Conservation (phyloP, 306 rosid genomes). For the Corylus heterophylla region DNA sequence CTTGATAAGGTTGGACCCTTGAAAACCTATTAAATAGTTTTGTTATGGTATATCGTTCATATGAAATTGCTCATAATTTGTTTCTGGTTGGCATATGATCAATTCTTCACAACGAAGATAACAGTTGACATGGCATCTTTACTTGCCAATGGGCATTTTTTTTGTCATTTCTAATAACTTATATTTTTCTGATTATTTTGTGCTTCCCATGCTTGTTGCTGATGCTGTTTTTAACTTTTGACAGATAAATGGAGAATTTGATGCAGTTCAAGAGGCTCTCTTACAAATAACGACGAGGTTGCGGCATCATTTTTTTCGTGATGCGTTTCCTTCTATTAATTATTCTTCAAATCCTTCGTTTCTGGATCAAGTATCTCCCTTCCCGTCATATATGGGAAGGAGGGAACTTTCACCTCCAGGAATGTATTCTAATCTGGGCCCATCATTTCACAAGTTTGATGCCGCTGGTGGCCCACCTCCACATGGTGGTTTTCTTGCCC, state of each 20-base stretch:
- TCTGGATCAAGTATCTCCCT: conserved; percentile 67
- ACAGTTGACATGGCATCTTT: conserved; percentile 14
- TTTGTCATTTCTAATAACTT: not conserved
- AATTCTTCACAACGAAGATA: conserved; percentile 13
- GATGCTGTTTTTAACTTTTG: conserved; percentile 28
- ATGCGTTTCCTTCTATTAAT: conserved; percentile 67
- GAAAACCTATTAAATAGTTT: conserved; percentile 13
- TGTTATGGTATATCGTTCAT: conserved; percentile 17
- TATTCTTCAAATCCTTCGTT: conserved; percentile 72
- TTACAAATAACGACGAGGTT: conserved; percentile 83
- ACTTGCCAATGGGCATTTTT: not conserved
- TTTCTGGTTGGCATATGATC: not conserved
- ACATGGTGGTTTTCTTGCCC: conserved; percentile 57
- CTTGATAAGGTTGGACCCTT: conserved; percentile 8
- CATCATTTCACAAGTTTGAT: conserved; percentile 65
- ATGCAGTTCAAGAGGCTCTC: conserved; percentile 89
- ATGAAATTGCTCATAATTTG: conserved; percentile 3
- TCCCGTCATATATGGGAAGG: conserved; percentile 72
- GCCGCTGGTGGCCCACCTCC: conserved; percentile 48
- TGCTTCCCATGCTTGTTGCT: conserved; percentile 14
- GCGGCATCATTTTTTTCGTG: conserved; percentile 76
- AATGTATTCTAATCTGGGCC: conserved; percentile 69
- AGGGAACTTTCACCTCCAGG: conserved; percentile 87
- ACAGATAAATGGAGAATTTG: conserved; percentile 87
- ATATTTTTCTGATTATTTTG: not conserved